Percentiles rank a stretch among this genome's conserved stretches.
phyloP scores from a whole-genome alignment of 2,329 filamentous ascomycete species.

The Westerdykella ornata region DNA sequence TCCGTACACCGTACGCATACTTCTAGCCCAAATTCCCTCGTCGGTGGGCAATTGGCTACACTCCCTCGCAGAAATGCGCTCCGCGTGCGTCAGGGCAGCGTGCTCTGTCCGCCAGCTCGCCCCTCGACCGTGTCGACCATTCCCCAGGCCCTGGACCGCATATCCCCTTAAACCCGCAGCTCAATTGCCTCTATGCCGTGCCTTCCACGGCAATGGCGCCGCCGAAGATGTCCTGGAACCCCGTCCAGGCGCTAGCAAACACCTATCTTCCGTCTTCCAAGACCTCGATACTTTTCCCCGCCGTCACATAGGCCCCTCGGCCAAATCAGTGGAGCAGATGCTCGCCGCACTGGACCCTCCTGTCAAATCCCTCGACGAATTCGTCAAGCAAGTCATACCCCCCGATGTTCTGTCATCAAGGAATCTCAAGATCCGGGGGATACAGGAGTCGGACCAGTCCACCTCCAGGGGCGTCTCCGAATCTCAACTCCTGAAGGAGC shows the following conservation, averaged over 20 bases:
- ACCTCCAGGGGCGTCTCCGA: constrained; percentile 44
- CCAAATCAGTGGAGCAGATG: constrained; percentile 67
- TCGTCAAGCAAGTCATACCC: constrained; percentile 78
- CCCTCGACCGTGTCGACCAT: constrained; percentile 14
- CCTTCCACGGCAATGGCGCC: constrained; percentile 19
- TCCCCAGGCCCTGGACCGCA: constrained; percentile 11
- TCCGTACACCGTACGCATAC: not conserved
- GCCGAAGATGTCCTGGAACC: constrained; percentile 29
- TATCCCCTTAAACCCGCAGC: constrained; percentile 13
- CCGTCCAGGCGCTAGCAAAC: constrained; percentile 12
- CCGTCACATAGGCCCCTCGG: constrained; percentile 80
- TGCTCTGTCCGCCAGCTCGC: constrained; percentile 23
- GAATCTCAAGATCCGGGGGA: constrained; percentile 48
- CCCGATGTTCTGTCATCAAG: constrained; percentile 65
- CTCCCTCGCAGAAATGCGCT: constrained; percentile 18
- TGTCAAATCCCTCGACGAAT: constrained; percentile 66
- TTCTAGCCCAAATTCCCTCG: too few species aligned
- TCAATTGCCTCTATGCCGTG: constrained; percentile 13
- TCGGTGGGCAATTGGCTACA: not conserved
- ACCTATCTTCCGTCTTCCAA: constrained; percentile 25
- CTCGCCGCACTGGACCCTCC: constrained; percentile 71
- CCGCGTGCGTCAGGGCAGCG: constrained; percentile 28
- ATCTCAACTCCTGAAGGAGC: constrained; percentile 50
- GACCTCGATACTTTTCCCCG: constrained; percentile 63
- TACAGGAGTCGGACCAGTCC: not conserved